Conservation (phyloP, 306 rosid species). For the Trifolium pratense region DNA sequence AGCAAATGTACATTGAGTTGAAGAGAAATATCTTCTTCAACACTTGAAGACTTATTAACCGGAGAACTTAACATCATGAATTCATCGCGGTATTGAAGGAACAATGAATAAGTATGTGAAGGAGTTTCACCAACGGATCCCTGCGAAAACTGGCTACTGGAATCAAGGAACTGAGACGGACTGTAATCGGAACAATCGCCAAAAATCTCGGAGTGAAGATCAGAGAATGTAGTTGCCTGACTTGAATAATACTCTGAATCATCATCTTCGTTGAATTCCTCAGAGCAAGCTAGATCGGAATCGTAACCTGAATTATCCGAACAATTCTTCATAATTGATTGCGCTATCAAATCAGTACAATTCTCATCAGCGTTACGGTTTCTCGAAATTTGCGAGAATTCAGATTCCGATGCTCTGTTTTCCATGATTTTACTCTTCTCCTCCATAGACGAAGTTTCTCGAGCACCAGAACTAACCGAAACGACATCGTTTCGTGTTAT, state of each 20-base stretch:
- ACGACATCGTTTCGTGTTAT: constrained; percentile 47
- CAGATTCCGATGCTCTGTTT: constrained; percentile 61
- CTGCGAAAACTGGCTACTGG: constrained; percentile 87
- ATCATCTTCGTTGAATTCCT: constrained; percentile 62
- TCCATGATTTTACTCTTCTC: constrained; percentile 32
- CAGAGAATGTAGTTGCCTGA: constrained; percentile 46
- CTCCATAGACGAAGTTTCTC: constrained; percentile 39
- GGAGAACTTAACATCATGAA: constrained; percentile 50
- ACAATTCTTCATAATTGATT: constrained; percentile 54
- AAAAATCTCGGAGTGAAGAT: constrained; percentile 48
- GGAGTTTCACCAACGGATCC: constrained; percentile 66
- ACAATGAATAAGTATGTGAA: constrained; percentile 65
- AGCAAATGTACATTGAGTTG: constrained; percentile 52
- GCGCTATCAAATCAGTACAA: constrained; percentile 50
- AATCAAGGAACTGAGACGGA: constrained; percentile 65
- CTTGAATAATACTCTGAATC: constrained; percentile 57
- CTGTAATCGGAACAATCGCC: constrained; percentile 62
- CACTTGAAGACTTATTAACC: not conserved
- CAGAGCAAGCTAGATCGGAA: constrained; percentile 78
- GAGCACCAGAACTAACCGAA: constrained; percentile 52
- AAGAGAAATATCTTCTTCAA: constrained; percentile 50
- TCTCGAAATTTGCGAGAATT: constrained; percentile 44
- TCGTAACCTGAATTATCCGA: constrained; percentile 47
- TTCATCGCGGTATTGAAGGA: constrained; percentile 63
- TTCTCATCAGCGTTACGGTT: constrained; percentile 38